Conservation (phyloP, 208 protist genomes). For the Tritrichomonas musculus region DNA sequence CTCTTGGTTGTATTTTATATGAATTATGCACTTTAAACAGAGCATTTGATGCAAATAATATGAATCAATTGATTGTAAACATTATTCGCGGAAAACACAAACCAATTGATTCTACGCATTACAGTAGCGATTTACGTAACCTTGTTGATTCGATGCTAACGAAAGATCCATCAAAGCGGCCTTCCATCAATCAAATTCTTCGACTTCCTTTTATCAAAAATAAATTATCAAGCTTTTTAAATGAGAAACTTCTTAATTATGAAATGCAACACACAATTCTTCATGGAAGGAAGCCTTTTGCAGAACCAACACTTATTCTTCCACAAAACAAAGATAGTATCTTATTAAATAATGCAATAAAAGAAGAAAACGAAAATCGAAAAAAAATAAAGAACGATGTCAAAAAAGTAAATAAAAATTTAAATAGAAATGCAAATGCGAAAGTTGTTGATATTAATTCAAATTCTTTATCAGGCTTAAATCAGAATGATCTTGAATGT, state of each 20-base stretch:
- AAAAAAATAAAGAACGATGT: background rate
- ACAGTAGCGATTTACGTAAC: background rate
- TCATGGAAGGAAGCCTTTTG: background rate
- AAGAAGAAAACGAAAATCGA: background rate
- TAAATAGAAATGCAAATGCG: too few species aligned
- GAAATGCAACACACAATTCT: slow-evolving; percentile 18
- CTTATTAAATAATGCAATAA: background rate
- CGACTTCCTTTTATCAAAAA: background rate
- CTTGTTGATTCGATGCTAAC: background rate
- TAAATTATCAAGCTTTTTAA: background rate
- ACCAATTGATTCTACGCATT: background rate
- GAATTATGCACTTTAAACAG: background rate
- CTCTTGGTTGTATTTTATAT: slow-evolving; percentile 20
- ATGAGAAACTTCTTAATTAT: background rate
- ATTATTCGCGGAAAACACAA: background rate
- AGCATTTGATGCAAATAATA: slow-evolving; percentile 1
- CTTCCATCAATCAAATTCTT: slow-evolving; percentile 24
- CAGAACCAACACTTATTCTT: background rate
- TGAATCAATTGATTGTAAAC: background rate
- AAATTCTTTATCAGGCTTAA: too few species aligned
- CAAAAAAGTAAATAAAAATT: background rate
- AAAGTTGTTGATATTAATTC: too few species aligned
- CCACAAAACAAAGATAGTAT: background rate
- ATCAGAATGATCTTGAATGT: too few species aligned
- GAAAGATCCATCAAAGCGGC: slow-evolving; percentile 1